Conservation (phyloP, 768 basidiomycete species). For the Termitomyces sp. region DNA sequence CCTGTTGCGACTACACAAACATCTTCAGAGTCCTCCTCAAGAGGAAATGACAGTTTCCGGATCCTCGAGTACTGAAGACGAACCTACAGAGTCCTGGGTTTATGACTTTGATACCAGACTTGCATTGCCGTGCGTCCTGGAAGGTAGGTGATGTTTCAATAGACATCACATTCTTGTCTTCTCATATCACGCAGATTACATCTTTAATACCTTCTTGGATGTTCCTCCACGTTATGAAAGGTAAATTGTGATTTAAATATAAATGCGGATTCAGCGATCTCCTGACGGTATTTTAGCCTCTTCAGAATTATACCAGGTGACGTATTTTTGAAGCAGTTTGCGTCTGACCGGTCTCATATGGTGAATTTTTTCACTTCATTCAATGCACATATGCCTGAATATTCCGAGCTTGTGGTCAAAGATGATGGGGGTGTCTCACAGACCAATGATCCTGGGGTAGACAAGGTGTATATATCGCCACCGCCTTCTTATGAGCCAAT, state of each 20-base stretch:
- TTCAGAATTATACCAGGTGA: constrained; percentile 59
- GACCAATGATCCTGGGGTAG: not conserved
- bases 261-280: not conserved
- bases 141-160: constrained; percentile 32
- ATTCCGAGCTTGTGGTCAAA: constrained; percentile 6
- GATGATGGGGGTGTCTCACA: not conserved
- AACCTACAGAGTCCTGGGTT: constrained; percentile 37
- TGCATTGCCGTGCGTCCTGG: constrained; percentile 45
- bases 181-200: constrained; percentile 35
- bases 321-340: constrained; percentile 55
- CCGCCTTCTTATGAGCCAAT: constrained; percentile 51
- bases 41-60: not conserved
- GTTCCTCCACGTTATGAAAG: constrained; percentile 38
- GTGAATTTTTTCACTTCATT: constrained; percentile 26
- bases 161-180: not conserved
- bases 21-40: not conserved
- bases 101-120: constrained; percentile 67
- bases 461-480: constrained; percentile 31
- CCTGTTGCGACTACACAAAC: constrained; percentile 36
- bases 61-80: not conserved
- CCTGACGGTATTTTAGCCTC: constrained; percentile 31
- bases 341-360: constrained; percentile 78
- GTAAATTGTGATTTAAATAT: constrained; percentile 22
- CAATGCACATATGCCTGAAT: not conserved
- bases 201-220: constrained; percentile 39